Base-by-base conservation (phyloP, 2,329 filamentous ascomycete species). In the Pestalotiopsis sp. region DNA sequence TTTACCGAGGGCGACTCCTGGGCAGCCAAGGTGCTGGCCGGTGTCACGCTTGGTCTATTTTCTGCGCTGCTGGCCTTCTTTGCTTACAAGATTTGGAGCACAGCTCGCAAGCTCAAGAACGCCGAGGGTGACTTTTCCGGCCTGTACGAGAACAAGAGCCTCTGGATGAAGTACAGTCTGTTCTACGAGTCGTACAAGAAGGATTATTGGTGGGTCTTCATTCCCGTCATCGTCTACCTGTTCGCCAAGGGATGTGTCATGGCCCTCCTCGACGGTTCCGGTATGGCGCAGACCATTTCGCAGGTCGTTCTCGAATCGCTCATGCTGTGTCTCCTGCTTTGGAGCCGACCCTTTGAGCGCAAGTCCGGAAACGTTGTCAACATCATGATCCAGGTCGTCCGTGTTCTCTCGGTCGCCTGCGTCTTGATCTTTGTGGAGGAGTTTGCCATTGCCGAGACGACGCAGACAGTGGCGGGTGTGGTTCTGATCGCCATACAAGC, bases 131-230 rank as follows among this genome's bases (percentile, higher is more conserved):
- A 95, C 77, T 81, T 87, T 0, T 85, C 86, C 17, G 89, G 84
- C 13, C 86, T 99, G 9, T 98, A 94, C 80, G 93, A 98, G 70
- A 88, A 98, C 82, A 97, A 96, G 84, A 89, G 92, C 69, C 91
- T 92, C 56, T 98, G 96, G 95, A 87, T 94, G 79, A 97, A 96
- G 84, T 99, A 99, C 86, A 96, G 93, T 76, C 86, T 98, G 71
- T 98, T 99, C 83, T 99, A 99, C 84, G 96, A 98, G 76, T 92
- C 91, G 74, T 98, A 97, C 86, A 94, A 94, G 84, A 94, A 93
- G 81, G 90, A 91, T 74, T 97, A 95, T 84, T 99, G 96, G 96
- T 98, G 95, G 95, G 82, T 98, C 27, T 98, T 99, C 78, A 87
- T 98, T 14, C 96, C 96, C 0, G 85, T 88, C 70, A 97, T 98